Conservation (phyloP, 2,329 filamentous ascomycete genomes). For the Sporothrix pseudoabietina region DNA sequence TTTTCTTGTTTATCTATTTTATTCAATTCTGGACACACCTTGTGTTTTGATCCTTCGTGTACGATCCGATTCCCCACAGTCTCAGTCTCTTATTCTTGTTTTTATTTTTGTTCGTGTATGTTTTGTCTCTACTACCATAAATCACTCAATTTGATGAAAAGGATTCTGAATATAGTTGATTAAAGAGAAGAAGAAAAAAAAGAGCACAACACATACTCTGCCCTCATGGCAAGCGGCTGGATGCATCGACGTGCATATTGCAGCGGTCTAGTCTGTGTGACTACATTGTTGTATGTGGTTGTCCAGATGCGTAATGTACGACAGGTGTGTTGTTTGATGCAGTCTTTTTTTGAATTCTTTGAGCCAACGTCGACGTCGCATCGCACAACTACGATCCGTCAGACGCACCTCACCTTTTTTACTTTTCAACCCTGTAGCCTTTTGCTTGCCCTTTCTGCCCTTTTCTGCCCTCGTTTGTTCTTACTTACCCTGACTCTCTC, state of each 20-base stretch:
- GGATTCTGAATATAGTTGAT: neutral
- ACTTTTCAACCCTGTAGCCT: neutral
- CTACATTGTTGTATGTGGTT: conserved; percentile 22
- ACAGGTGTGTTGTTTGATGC: neutral
- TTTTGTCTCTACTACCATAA: neutral
- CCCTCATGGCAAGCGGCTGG: neutral
- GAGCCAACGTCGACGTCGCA: neutral
- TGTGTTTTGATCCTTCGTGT: neutral
- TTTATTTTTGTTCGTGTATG: neutral
- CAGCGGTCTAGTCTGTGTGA: neutral
- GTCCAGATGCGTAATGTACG: neutral
- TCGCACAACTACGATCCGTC: neutral
- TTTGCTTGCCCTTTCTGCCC: neutral
- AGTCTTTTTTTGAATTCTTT: neutral
- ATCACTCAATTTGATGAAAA: too few relatives aligned
- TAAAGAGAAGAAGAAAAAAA: neutral
- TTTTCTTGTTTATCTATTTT: neutral
- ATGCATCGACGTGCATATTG: conserved; percentile 13
- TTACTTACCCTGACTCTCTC: neutral
- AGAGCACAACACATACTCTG: neutral
- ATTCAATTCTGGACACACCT: neutral
- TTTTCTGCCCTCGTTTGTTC: neutral
- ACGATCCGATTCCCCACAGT: neutral
- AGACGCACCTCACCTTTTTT: neutral
- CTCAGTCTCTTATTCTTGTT: neutral